These are phyloP conservation scores for Nicotiana obtusifolia DNA, from an alignment of 257 asterid genomes.

Conservation along the genomic window DNA sequence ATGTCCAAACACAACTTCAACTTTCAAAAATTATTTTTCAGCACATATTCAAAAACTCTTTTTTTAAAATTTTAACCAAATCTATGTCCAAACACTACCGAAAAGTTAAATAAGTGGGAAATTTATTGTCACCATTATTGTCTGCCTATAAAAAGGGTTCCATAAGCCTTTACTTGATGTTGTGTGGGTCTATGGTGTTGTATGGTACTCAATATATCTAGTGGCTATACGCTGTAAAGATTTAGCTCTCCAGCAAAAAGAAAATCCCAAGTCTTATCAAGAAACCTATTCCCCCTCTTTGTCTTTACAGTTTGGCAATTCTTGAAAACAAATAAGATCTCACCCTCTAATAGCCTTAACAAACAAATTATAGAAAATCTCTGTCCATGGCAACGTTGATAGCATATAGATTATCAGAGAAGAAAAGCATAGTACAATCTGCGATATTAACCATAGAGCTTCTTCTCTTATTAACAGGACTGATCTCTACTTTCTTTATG, in stretches of 20 bases:
- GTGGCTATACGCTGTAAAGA: neutral
- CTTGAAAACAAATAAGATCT: neutral
- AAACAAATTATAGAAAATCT: neutral
- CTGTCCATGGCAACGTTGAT: constrained; percentile 29
- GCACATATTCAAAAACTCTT: no score
- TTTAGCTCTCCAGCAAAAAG: neutral
- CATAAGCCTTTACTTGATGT: constrained; percentile 4
- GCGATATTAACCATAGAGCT: constrained; percentile 36
- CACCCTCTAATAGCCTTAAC: neutral
- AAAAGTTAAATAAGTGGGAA: neutral
- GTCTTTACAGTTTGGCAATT: neutral
- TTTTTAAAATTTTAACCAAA: no score
- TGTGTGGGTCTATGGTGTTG: constrained; percentile 1
- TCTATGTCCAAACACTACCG: no score
- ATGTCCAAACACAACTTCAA: no score
- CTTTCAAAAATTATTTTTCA: no score
- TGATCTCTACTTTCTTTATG: constrained; percentile 27
- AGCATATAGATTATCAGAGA: constrained; percentile 23
- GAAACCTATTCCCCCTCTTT: neutral
- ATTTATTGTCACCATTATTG: neutral
- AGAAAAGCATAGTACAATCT: constrained; percentile 23
- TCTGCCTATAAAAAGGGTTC: constrained; percentile 1
- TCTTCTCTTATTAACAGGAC: constrained; percentile 36
- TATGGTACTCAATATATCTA: neutral
- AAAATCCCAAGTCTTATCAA: neutral